phyloP scores from a whole-genome alignment of 202 grass and related monocot species.

The Schoenoplectus triqueter region DNA sequence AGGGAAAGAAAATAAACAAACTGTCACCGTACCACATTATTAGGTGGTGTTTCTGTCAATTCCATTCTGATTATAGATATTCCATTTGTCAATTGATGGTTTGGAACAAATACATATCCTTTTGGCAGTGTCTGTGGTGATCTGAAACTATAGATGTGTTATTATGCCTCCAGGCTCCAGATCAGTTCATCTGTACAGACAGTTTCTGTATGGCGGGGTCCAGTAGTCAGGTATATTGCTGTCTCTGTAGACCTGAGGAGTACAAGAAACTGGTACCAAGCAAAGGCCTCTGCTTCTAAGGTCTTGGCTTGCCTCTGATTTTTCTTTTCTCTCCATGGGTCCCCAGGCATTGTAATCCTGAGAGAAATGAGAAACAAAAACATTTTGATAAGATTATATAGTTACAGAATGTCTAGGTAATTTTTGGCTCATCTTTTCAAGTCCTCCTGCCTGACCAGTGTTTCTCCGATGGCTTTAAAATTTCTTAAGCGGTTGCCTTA shows the following conservation, averaged over 20 bases:
- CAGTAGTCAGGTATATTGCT: conserved; percentile 76
- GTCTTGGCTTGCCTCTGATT: conserved; percentile 59
- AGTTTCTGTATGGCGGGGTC: conserved; percentile 70
- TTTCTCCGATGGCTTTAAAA: too few relatives aligned
- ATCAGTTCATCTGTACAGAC: conserved; percentile 62
- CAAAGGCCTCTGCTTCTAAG: conserved; percentile 80
- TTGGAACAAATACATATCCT: background rate
- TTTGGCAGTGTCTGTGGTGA: background rate
- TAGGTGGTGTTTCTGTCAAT: background rate
- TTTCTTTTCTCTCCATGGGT: conserved; percentile 64
- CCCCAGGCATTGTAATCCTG: conserved; percentile 85
- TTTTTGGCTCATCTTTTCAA: too few relatives aligned
- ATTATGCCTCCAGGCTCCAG: background rate
- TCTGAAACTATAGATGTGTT: background rate
- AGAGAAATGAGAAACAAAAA: background rate
- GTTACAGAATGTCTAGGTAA: background rate
- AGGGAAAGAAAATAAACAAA: background rate
- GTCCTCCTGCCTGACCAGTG: too few relatives aligned
- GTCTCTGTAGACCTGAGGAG: conserved; percentile 67
- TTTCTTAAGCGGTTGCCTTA: background rate
- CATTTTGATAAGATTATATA: background rate
- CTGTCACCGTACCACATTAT: conserved; percentile 16
- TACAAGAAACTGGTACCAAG: conserved; percentile 85
- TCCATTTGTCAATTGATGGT: background rate
- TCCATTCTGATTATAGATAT: conserved; percentile 27